These are phyloP conservation scores for Cytospora paraplurivora DNA, from an alignment of 2,329 filamentous ascomycete species.

Conservation along the genomic window DNA sequence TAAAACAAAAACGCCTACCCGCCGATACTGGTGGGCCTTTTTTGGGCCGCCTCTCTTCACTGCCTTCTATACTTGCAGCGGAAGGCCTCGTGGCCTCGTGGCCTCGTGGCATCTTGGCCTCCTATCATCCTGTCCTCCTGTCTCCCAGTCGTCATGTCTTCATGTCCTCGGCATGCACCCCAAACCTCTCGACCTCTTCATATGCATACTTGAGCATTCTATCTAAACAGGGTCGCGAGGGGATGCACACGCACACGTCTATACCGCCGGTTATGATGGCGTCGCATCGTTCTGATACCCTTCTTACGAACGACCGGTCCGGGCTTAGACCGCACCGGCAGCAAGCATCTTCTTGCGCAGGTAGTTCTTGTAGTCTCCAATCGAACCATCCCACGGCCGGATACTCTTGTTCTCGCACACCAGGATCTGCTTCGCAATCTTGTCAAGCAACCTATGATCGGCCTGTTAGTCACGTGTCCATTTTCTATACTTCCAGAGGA, in stretches of 20 bases:
- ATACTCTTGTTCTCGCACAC: constrained; percentile 99
- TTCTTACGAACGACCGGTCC: constrained; percentile 29
- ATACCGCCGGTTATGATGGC: constrained; percentile 5
- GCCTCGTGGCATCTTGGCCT: background rate
- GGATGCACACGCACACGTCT: constrained; percentile 13
- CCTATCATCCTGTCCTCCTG: background rate
- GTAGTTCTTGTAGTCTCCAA: constrained; percentile 97
- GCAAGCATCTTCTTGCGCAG: constrained; percentile 98
- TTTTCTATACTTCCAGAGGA: constrained; percentile 9
- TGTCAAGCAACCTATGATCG: constrained; percentile 79
- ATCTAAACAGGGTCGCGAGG: constrained; percentile 5
- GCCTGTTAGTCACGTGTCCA: constrained; percentile 29
- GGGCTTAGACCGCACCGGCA: constrained; percentile 77
- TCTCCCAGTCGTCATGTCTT: no score
- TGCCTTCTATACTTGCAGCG: background rate
- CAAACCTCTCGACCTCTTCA: background rate
- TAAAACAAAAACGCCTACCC: background rate
- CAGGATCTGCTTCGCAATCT: constrained; percentile 99
- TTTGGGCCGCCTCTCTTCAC: background rate
- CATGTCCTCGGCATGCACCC: constrained; percentile 10
- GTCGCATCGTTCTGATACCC: constrained; percentile 1
- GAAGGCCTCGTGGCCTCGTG: background rate
- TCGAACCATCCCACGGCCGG: constrained; percentile 81
- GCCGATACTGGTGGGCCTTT: background rate
- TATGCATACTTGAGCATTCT: constrained; percentile 14